Conservation (phyloP, 495 filamentous ascomycete genomes). For the Recurvomyces mirabilis region DNA sequence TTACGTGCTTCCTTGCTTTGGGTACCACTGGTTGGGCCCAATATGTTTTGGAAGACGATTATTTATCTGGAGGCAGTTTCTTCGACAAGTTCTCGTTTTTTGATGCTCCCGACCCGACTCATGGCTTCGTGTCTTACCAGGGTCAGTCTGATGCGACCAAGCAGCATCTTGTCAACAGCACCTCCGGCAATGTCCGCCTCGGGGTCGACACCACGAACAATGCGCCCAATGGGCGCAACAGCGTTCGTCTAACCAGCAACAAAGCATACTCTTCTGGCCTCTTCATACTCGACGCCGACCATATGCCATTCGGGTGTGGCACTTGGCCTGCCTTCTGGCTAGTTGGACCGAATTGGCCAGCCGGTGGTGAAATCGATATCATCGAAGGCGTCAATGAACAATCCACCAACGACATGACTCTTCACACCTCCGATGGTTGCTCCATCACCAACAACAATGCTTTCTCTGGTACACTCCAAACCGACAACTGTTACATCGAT, state of each 20-base stretch:
- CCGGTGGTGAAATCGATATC: slow-evolving; percentile 48
- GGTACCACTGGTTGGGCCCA: slow-evolving; percentile 10
- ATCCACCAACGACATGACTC: slow-evolving; percentile 52
- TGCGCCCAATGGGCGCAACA: slow-evolving; percentile 25
- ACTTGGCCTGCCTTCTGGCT: slow-evolving; percentile 36
- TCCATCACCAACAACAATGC: slow-evolving; percentile 35
- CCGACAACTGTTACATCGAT: slow-evolving; percentile 43
- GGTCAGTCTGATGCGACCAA: slow-evolving; percentile 23
- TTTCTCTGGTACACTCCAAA: slow-evolving; percentile 19
- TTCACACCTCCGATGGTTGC: slow-evolving; percentile 41
- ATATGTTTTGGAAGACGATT: slow-evolving; percentile 22
- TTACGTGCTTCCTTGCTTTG: background rate
- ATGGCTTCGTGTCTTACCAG: slow-evolving; percentile 31
- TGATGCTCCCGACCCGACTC: slow-evolving; percentile 18
- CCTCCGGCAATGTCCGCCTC: slow-evolving; percentile 14
- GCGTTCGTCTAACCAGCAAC: slow-evolving; percentile 32
- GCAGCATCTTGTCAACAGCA: slow-evolving; percentile 23
- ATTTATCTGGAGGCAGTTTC: slow-evolving; percentile 16
- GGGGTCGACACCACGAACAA: slow-evolving; percentile 27
- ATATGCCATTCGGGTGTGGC: slow-evolving; percentile 34
- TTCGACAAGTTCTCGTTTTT: slow-evolving; percentile 22
- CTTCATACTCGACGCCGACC: slow-evolving; percentile 29
- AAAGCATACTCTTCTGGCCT: slow-evolving; percentile 28
- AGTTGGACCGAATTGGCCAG: slow-evolving; percentile 32
- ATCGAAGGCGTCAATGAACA: slow-evolving; percentile 74